Base-by-base conservation (phyloP, 2,329 filamentous ascomycete genomes). In the Xylaria sp. region DNA sequence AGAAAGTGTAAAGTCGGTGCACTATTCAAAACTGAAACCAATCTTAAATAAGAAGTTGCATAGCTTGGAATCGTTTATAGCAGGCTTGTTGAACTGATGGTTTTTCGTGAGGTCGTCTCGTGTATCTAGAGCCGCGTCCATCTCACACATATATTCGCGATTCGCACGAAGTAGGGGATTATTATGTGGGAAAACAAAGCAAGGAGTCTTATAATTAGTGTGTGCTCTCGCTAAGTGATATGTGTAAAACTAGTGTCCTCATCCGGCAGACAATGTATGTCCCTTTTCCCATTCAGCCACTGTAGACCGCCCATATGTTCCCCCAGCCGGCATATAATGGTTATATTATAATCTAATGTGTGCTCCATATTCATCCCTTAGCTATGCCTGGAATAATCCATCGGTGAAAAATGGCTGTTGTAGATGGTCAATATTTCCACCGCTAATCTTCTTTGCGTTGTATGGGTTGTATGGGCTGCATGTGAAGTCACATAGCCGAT, bases 161-260 rank as follows among this genome's bases (percentile, higher is more conserved):
- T 31, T 7, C 17, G 9, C 2, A 3, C 17, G 7, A 39, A 33
- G 44, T 22, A 61, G 20, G 47, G n/a, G 10, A 29, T 7, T 15
- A 22, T 17, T n/a, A 3, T 54, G 17, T 11, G 33, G 13, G 47
- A 66, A 59, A 57, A 25, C 56, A 65, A 57, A 13, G 61, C 61
- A 39, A 9, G 13, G 36, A 36, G n/a, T 56, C 45, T 25, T 60
- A 47, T 55, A 38, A 49, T 20, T 17, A 17, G 25, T 15, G 13
- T 22, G 10, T 13, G 20, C 22, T 5, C 49, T 56, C 15, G 22
- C 17, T 31, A 39, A 50, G 20, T 36, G n/a, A 49, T 17, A 39
- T 42, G 45, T 31, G 11, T 27, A 29, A 7, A 36, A 17, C 39
- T 36, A 7, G 25, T 13, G n/a, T 45, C 50, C 17, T 27, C 15